Conservation (phyloP, 1,139 yeast genomes). For the Taphrina confusa region DNA sequence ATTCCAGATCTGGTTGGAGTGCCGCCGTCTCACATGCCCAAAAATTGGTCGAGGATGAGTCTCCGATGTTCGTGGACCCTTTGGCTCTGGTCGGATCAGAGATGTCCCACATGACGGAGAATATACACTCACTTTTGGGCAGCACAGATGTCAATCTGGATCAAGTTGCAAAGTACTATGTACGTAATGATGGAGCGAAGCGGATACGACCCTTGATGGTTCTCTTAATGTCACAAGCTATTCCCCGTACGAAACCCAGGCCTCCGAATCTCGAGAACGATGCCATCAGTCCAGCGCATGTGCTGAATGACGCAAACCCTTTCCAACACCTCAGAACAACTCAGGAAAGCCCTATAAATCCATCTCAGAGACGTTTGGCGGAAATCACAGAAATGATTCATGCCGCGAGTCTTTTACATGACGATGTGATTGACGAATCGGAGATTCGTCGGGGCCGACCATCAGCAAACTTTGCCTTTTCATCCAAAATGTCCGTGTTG, state of each 20-base stretch:
- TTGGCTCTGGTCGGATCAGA: slow-evolving; percentile 90
- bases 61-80: slow-evolving; percentile 61
- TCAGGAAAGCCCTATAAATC: slow-evolving; percentile 61
- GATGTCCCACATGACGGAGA: slow-evolving; percentile 84
- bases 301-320: slow-evolving; percentile 88
- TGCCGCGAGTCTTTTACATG: slow-evolving; percentile 94
- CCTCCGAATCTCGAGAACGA: slow-evolving; percentile 39
- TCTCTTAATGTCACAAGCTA: slow-evolving; percentile 75
- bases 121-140: slow-evolving; percentile 82
- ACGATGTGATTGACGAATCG: slow-evolving; percentile 92
- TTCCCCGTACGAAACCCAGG: slow-evolving; percentile 60
- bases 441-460: slow-evolving; percentile 90
- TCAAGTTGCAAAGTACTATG: slow-evolving; percentile 86
- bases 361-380: slow-evolving; percentile 91
- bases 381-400: slow-evolving; percentile 98
- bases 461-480: slow-evolving; percentile 88
- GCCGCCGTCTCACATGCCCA: slow-evolving; percentile 53
- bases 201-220: slow-evolving; percentile 92
- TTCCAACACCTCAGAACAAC: slow-evolving; percentile 51
- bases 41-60: slow-evolving; percentile 71
- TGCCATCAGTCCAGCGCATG: slow-evolving; percentile 73
- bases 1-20: slow-evolving; percentile 5
- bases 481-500: slow-evolving; percentile 94
- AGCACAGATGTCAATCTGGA: slow-evolving; percentile 91
- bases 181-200: slow-evolving; percentile 87